A percentile compares a stretch with the other conserved stretches of the same genome.
Evolutionary conservation across 2,329 filamentous ascomycete genomes (phyloP).

Genomic region (Rutstroemia sp.): DNA sequence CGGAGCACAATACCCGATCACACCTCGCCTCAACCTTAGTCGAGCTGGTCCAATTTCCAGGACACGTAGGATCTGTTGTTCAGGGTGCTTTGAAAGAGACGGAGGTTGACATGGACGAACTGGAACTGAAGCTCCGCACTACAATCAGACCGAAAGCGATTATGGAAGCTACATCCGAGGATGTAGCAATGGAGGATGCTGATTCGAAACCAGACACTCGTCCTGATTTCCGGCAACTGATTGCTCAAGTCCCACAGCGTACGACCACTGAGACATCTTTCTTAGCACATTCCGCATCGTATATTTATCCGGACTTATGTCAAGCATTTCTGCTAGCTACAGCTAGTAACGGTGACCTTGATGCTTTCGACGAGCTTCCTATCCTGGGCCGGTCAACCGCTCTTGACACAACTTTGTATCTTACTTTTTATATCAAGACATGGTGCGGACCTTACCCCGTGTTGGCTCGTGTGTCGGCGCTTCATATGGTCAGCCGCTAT

Average conservation of each 20-base stretch:
- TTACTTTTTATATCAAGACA: slow-evolving; percentile 68
- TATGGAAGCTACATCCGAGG: slow-evolving; percentile 41
- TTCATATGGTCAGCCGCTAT: slow-evolving; percentile 54
- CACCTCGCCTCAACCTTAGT: slow-evolving; percentile 62
- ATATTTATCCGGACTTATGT: slow-evolving; percentile 51
- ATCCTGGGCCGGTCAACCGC: slow-evolving; percentile 48
- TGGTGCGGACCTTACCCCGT: slow-evolving; percentile 68
- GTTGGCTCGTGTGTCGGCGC: slow-evolving; percentile 59
- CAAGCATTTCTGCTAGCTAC: slow-evolving; percentile 50
- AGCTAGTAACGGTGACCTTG: slow-evolving; percentile 34
- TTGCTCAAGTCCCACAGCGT: slow-evolving; percentile 24
- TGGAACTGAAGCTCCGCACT: slow-evolving; percentile 69
- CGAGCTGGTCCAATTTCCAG: slow-evolving; percentile 51
- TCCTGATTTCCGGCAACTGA: slow-evolving; percentile 27
- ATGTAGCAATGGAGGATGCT: slow-evolving; percentile 42
- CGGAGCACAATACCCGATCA: slow-evolving; percentile 49
- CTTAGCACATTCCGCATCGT: slow-evolving; percentile 41
- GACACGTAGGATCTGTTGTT: slow-evolving; percentile 54
- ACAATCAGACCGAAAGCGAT: slow-evolving; percentile 53
- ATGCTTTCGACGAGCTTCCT: slow-evolving; percentile 39
- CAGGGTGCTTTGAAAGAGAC: slow-evolving; percentile 58
- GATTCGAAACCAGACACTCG: slow-evolving; percentile 17
- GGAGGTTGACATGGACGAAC: slow-evolving; percentile 63
- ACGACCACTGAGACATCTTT: slow-evolving; percentile 41
- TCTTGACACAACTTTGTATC: slow-evolving; percentile 55